Percentiles rank a stretch among this genome's conserved stretches.
These are phyloP conservation scores for Rhodomyrtus psidioides DNA, from an alignment of 441 rosid genomes.

Conservation along the genomic window DNA sequence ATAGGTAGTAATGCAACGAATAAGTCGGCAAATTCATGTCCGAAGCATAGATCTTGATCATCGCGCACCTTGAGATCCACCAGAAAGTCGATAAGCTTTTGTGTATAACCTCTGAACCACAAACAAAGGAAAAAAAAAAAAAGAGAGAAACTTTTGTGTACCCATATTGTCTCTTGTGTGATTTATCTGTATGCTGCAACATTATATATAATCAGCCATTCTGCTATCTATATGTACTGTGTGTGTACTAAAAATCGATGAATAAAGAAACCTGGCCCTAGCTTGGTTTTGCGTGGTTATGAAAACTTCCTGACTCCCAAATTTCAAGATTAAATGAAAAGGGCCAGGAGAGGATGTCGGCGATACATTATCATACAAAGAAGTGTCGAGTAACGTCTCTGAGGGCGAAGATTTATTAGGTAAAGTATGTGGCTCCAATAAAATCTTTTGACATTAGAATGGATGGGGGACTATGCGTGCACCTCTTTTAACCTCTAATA, in stretches of 20 bases:
- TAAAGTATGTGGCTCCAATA: neutral
- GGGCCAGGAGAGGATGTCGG: neutral
- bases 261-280: neutral
- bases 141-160: neutral
- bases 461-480: neutral
- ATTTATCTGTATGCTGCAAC: neutral
- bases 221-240: neutral
- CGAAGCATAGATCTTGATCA: neutral
- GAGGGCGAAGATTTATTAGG: neutral
- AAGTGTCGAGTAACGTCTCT: neutral
- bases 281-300: neutral
- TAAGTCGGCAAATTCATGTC: neutral
- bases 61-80: neutral
- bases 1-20: neutral
- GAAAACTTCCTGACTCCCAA: neutral
- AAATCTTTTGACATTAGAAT: neutral
- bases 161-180: neutral
- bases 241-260: neutral
- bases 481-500: neutral
- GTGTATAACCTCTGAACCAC: neutral
- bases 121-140: neutral
- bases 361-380: neutral
- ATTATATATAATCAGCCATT: neutral
- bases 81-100: neutral
- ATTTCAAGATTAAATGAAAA: neutral